Evolutionary conservation across 495 filamentous ascomycete species (phyloP), one percentile per base, ranked within the genome.

Genomic region (Podospora conica): DNA sequence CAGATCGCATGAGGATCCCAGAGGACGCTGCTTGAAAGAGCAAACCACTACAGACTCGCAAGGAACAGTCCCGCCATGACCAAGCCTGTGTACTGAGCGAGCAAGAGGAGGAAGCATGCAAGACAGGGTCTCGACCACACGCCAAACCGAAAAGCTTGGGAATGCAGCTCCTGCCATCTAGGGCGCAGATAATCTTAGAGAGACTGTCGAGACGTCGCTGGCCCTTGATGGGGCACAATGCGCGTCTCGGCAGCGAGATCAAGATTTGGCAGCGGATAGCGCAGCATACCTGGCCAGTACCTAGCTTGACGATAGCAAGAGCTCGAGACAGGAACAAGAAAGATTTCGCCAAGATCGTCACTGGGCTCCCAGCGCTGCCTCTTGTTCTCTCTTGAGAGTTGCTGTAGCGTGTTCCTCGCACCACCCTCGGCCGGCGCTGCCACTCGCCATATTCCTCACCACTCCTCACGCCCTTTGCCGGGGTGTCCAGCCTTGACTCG

Each of bases 291-390:
- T 69, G 73, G 65, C 66, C 68, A 76, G 73, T 75, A 78, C 78
- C 80, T 86, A 86, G 83, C 83, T 83, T 83, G 74, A 81, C 82
- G 82, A 83, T 86, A 86, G 83, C 81, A 84, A 82, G 80, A 77
- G 79, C 77, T 77, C 76, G 78, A 82, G 78, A 78, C 75, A 80
- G 75, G 72, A 77, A 78, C 75, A 78, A 81, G 69, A 76, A 67
- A 72, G 67, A 75, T 72, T 73, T 71, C 72, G 68, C 74, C 73
- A 69, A 70, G 68, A 58, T 69, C 65, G 69, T 68, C 68, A 62
- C 70, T 73, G 68, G 75, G 67, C 68, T 65, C 59, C 66, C 68
- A 69, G 68, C 71, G 68, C 74, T 75, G 73, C 74, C 71, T 67
- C 68, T 64, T 71, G 66, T 64, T 75, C 70, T 67, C 64, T 60